These are phyloP conservation scores for Tetrapisispora taiwanensis DNA, from an alignment of 805 yeast species.

Conservation along the genomic window DNA sequence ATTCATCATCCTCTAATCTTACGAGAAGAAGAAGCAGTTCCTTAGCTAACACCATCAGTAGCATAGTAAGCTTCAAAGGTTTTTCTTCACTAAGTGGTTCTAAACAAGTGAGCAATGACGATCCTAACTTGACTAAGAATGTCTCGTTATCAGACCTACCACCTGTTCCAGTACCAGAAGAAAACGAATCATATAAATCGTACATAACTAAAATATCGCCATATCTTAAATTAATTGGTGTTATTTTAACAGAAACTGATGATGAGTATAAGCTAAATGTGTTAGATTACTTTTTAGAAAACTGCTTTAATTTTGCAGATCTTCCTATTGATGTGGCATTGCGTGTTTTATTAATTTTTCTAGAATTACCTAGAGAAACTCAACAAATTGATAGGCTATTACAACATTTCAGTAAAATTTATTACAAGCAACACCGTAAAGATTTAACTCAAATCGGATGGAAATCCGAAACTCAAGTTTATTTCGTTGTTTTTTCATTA, in stretches of 20 bases:
- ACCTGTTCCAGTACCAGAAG: slow-evolving; percentile 23
- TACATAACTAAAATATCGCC: slow-evolving; percentile 24
- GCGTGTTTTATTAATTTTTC: slow-evolving; percentile 45
- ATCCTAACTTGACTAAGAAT: slow-evolving; percentile 3
- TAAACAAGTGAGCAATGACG: slow-evolving; percentile 1
- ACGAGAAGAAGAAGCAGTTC: slow-evolving; percentile 32
- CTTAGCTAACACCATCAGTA: slow-evolving; percentile 31
- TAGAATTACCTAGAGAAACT: slow-evolving; percentile 58
- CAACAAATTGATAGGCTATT: slow-evolving; percentile 68
- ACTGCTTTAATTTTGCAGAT: slow-evolving; percentile 38
- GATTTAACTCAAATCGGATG: slow-evolving; percentile 15
- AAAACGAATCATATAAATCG: slow-evolving; percentile 20
- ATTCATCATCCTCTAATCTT: slow-evolving; percentile 8
- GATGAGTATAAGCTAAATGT: slow-evolving; percentile 22
- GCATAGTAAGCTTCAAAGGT: slow-evolving; percentile 25
- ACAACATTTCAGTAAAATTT: slow-evolving; percentile 45
- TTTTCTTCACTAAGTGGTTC: background rate
- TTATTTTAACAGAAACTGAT: slow-evolving; percentile 23
- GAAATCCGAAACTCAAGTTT: slow-evolving; percentile 42
- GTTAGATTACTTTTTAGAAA: slow-evolving; percentile 20
- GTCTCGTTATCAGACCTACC: slow-evolving; percentile 14
- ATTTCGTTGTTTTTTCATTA: slow-evolving; percentile 52
- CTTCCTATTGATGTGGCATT: slow-evolving; percentile 60
- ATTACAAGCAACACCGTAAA: slow-evolving; percentile 29
- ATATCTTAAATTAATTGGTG: slow-evolving; percentile 26